Percentiles rank a stretch among this genome's conserved stretches.
These are phyloP conservation scores for Claviceps sp. DNA, from an alignment of 2,329 filamentous ascomycete species.

Conservation along the genomic window DNA sequence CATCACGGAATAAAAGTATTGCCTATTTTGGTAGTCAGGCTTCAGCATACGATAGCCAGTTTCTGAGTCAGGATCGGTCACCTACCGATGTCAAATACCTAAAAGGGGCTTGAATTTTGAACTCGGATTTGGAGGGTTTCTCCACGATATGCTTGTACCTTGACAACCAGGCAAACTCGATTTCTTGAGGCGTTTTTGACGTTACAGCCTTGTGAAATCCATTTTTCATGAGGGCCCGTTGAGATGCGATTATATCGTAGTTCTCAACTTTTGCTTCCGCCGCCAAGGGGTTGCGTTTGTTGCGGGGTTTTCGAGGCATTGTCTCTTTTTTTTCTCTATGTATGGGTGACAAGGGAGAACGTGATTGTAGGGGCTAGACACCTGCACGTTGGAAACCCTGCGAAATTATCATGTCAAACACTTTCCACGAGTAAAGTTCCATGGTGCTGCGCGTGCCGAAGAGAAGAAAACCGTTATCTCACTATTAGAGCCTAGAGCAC, in stretches of 20 bases:
- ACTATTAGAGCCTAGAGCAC: too few relatives aligned
- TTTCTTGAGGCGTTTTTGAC: slow-evolving; percentile 1
- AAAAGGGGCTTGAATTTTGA: background rate
- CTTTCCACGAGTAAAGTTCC: too few relatives aligned
- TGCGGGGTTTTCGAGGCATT: background rate
- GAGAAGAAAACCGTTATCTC: too few relatives aligned
- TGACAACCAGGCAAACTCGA: slow-evolving; percentile 3
- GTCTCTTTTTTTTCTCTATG: background rate
- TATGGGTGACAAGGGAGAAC: background rate
- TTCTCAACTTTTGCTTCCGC: background rate
- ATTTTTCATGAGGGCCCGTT: slow-evolving; percentile 2
- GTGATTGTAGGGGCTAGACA: background rate
- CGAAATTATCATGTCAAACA: too few relatives aligned
- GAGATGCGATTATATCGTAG: slow-evolving; percentile 9
- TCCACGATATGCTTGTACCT: background rate
- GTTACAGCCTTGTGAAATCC: slow-evolving; percentile 11
- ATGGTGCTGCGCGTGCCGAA: too few relatives aligned
- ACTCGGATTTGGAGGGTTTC: background rate
- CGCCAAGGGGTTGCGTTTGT: background rate
- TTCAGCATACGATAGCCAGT: background rate
- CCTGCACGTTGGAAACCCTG: background rate
- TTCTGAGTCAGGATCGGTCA: background rate
- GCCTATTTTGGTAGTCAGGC: background rate
- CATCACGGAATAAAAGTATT: slow-evolving; percentile 7
- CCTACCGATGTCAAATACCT: slow-evolving; percentile 5